These are phyloP conservation scores for Mikania micrantha DNA, from an alignment of 129 eudicot genomes.

Conservation along the genomic window DNA sequence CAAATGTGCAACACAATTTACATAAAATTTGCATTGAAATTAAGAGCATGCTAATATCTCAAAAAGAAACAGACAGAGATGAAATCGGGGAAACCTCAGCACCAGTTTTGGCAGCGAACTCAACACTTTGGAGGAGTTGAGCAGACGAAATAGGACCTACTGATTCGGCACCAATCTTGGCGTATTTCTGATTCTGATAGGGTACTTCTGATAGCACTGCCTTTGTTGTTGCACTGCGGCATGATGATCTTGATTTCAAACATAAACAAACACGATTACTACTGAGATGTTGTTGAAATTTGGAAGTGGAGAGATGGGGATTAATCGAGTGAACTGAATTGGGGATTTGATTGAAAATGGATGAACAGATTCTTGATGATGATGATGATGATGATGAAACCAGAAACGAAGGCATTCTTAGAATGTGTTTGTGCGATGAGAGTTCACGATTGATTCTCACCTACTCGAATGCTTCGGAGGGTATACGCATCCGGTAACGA, in stretches of 20 bases:
- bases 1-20: neutral
- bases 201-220: slow-evolving; percentile 41
- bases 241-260: slow-evolving; percentile 10
- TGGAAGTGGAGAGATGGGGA: slow-evolving; percentile 1
- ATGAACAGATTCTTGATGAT: slow-evolving; percentile 16
- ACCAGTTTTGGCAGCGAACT: slow-evolving; percentile 85
- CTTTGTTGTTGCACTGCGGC: slow-evolving; percentile 15
- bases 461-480: neutral
- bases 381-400: slow-evolving; percentile 30
- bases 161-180: slow-evolving; percentile 55
- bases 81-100: slow-evolving; percentile 45
- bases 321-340: slow-evolving; percentile 18
- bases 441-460: neutral
- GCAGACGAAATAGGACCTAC: slow-evolving; percentile 57
- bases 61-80: no score
- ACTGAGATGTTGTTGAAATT: neutral
- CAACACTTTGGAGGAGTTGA: slow-evolving; percentile 60
- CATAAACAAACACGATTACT: neutral
- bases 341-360: slow-evolving; percentile 20
- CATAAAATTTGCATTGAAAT: neutral
- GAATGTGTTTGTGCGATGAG: neutral
- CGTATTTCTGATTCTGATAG: slow-evolving; percentile 29
- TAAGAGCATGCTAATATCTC: no score
- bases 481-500: neutral
- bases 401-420: slow-evolving; percentile 28